Base-by-base conservation (phyloP, 106 monocot species). In the Gastrodia elata region DNA sequence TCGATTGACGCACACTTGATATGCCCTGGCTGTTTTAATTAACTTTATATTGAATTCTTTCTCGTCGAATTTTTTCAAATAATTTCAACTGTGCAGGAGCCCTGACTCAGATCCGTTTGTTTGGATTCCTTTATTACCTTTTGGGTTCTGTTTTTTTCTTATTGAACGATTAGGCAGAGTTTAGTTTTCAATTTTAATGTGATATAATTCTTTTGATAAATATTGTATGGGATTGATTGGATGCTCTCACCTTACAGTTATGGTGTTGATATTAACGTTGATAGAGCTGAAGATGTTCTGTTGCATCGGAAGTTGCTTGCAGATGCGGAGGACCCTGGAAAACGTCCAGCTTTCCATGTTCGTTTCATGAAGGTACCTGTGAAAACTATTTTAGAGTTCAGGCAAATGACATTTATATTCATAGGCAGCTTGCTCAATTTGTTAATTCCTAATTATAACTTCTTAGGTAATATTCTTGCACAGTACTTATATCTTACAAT, bases 281-380 rank as follows among this genome's bases (percentile, higher is more conserved):
- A 92, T 35, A 86, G 71, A 83, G 92, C 86, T 9, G 92, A 92
- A 40, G 96, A 90, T 75, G 88, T 97, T 24, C 55, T 92, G 38
- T 64, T 97, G 56, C 96, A 97, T 71, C 79, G 76, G 58, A 83
- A 78, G 78, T 84, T 92, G 74, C 90, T 97, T 37, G 76, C 65
- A 32, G 84, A 88, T 13, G 92, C 88, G 0, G 83, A 77, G 75
- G 86, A 90, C 75, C 87, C 87, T 8, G 71, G 73, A 14, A 97
- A 92, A 55, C 79, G 88, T 2, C 92, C 92, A 18, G 81, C 75
- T 74, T 90, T 90, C 68, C 82, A 83, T 80, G 90, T 86, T 26
- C 90, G 90, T 13, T 92, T 93, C 68, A n/a, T 82, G 48, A 86
- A 90, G 86, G 97, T 98, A 78, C 38, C 30, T 3, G 16, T 20